Conservation (phyloP, 179 eudicot genomes). For the Camellia oleifera region DNA sequence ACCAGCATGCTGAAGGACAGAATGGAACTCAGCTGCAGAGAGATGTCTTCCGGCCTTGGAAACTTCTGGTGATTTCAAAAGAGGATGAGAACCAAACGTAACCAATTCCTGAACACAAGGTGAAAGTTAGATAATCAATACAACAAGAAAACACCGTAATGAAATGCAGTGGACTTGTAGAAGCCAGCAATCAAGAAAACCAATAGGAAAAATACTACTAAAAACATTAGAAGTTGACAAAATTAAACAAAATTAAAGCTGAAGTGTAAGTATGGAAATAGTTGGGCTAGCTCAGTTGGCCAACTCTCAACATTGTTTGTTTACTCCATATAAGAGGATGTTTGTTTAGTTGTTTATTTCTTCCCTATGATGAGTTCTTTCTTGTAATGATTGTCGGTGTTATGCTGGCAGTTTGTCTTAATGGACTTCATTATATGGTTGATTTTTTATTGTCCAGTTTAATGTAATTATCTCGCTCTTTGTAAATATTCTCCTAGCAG, state of each 20-base stretch:
- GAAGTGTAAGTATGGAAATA: no score
- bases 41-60: constrained; percentile 84
- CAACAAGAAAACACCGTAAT: background rate
- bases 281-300: no score
- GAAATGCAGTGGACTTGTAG: background rate
- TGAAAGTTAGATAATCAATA: constrained; percentile 14
- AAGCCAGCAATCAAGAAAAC: constrained; percentile 1
- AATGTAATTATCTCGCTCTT: no score
- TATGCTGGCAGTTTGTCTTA: no score
- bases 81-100: constrained; percentile 64
- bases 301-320: no score
- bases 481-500: no score
- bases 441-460: no score
- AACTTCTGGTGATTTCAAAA: constrained; percentile 58
- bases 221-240: background rate
- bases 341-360: no score
- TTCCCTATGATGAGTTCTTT: no score
- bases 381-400: no score
- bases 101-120: constrained; percentile 68
- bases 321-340: no score
- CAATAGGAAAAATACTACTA: background rate
- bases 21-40: constrained; percentile 82
- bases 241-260: background rate
- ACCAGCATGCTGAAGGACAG: constrained; percentile 72
- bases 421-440: no score